Conservation (phyloP, 2,329 filamentous ascomycete species). For the Aspergillus uvarum region DNA sequence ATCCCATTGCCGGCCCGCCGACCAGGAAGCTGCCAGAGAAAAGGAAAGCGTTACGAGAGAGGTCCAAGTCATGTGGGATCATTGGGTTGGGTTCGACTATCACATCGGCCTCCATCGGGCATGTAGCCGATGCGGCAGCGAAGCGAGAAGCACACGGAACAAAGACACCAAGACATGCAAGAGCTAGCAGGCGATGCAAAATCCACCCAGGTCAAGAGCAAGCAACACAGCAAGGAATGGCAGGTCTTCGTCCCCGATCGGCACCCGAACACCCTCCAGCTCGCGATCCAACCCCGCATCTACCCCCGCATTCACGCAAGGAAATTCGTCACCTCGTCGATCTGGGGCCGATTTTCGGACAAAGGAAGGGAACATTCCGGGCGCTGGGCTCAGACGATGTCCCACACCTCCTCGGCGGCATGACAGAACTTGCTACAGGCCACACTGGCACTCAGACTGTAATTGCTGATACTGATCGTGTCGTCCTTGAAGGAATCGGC, state of each 20-base stretch:
- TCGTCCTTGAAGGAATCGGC: slow-evolving; percentile 94
- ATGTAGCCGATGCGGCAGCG: neutral
- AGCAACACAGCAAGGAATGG: slow-evolving; percentile 5
- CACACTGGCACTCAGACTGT: slow-evolving; percentile 93
- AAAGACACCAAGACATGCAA: slow-evolving; percentile 16
- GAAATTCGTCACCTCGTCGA: slow-evolving; percentile 34
- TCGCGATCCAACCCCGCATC: slow-evolving; percentile 9
- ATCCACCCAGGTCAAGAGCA: slow-evolving; percentile 7
- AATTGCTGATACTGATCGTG: slow-evolving; percentile 97
- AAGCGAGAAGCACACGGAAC: slow-evolving; percentile 10
- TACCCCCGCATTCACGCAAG: slow-evolving; percentile 22
- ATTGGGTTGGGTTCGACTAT: neutral
- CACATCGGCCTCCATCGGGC: neutral
- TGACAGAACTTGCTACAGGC: slow-evolving; percentile 99
- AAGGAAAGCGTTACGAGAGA: neutral
- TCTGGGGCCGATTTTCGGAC: slow-evolving; percentile 14
- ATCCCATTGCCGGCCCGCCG: slow-evolving; percentile 1
- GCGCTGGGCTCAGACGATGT: slow-evolving; percentile 68
- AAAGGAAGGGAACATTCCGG: slow-evolving; percentile 5
- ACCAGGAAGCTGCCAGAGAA: slow-evolving; percentile 1
- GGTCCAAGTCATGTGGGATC: slow-evolving; percentile 1
- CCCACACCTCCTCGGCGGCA: slow-evolving; percentile 94
- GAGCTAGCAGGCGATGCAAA: slow-evolving; percentile 16
- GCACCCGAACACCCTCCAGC: slow-evolving; percentile 10
- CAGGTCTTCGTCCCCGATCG: slow-evolving; percentile 4